phyloP scores from a whole-genome alignment of 805 yeast species.

The Kregervanrija pseudodelftensis region DNA sequence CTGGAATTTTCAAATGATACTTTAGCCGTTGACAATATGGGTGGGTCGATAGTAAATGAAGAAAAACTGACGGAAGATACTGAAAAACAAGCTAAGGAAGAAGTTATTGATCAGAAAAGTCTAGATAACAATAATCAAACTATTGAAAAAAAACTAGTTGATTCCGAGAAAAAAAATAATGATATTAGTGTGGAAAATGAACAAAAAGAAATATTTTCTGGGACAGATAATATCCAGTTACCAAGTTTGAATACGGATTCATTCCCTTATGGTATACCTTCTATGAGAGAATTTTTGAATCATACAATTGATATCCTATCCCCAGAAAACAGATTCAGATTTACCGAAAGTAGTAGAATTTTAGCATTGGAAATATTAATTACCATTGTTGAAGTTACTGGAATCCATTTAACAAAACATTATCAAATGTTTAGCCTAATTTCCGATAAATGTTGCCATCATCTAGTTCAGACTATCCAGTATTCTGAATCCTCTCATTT shows the following conservation, averaged over 20 bases:
- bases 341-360: constrained; percentile 79
- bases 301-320: constrained; percentile 74
- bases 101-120: background rate
- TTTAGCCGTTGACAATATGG: constrained; percentile 54
- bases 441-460: constrained; percentile 79
- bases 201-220: background rate
- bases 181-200: background rate
- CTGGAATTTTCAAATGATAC: constrained; percentile 18
- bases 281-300: constrained; percentile 69
- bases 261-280: constrained; percentile 61
- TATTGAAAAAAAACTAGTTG: constrained; percentile 1
- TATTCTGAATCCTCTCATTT: constrained; percentile 64
- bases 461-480: constrained; percentile 73
- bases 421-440: constrained; percentile 60
- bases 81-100: background rate
- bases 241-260: constrained; percentile 21
- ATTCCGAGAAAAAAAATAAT: constrained; percentile 1
- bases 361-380: constrained; percentile 73
- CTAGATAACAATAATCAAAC: background rate
- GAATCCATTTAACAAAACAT: constrained; percentile 52
- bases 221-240: background rate
- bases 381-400: constrained; percentile 77
- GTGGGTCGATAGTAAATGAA: constrained; percentile 31
- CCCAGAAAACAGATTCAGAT: constrained; percentile 75
- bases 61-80: background rate